These are phyloP conservation scores for Hypholoma sublateritium DNA, from an alignment of 768 basidiomycete species.

Conservation along the genomic window DNA sequence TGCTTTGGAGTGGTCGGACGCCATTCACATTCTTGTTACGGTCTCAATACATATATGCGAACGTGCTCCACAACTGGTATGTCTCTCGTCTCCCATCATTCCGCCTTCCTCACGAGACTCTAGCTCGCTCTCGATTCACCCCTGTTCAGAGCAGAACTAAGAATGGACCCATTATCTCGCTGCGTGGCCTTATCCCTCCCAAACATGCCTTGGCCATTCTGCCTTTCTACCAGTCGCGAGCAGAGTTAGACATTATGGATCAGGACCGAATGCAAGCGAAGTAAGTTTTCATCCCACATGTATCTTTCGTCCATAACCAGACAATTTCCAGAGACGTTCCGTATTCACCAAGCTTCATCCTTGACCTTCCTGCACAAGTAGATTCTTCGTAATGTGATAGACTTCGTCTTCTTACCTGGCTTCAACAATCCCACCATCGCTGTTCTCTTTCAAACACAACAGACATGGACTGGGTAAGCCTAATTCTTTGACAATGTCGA, in stretches of 20 bases:
- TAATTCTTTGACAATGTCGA: not conserved
- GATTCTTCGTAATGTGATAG: constrained; percentile 84
- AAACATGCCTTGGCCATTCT: constrained; percentile 87
- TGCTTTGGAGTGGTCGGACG: constrained; percentile 92
- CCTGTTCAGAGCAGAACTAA: constrained; percentile 63
- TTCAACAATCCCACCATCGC: constrained; percentile 95
- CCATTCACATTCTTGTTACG: constrained; percentile 80
- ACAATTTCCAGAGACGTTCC: constrained; percentile 70
- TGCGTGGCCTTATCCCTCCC: constrained; percentile 88
- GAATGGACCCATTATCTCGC: constrained; percentile 83
- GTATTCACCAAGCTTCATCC: constrained; percentile 90
- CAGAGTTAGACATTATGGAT: constrained; percentile 76
- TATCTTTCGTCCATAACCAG: not conserved
- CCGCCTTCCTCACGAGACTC: constrained; percentile 3
- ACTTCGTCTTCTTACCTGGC: constrained; percentile 89
- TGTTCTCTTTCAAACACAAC: constrained; percentile 79
- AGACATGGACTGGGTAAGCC: constrained; percentile 84
- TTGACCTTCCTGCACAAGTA: constrained; percentile 74
- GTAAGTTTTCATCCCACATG: constrained; percentile 28
- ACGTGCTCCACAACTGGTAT: constrained; percentile 83
- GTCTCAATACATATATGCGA: constrained; percentile 98
- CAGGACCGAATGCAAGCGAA: constrained; percentile 60
- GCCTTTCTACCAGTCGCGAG: constrained; percentile 85
- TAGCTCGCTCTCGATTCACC: constrained; percentile 71
- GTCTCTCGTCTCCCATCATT: not conserved